Base-by-base conservation (phyloP, 108 stramenopile genomes). In the Nitzschia sp. region DNA sequence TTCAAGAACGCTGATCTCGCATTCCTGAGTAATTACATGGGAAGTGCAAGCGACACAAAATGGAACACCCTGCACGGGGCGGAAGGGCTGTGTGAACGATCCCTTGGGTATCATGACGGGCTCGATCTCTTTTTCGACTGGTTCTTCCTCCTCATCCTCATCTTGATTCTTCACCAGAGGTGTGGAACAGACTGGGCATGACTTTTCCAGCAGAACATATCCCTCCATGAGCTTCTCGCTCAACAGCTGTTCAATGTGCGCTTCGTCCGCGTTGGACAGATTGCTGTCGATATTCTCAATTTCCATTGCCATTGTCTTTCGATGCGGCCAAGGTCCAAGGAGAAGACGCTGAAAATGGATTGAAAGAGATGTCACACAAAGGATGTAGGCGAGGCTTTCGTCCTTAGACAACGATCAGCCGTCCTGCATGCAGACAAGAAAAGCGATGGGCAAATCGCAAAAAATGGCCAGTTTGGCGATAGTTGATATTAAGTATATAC, bases 31-130 rank as follows among this genome's bases (percentile, higher is more conserved):
- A 17, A 80, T 68, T 8, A 85, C 73, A 33, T 80, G 76, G 16
- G 73, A 62, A 5, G 53, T 46, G 48, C 83, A 85, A 9, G 46
- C 16, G 17, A 85, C 79, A 56, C 83, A 85, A 47, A 78, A 72
- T 1, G 83, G 79, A 30, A 85, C 73, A 23, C 76, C 79, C 1
- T 67, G 60, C 13, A 84, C 66, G 2, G 83, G 83, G 15, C 60
- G 11, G 53, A 75, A 75, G 16, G 73, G 73, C 55, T 68, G 55
- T 21, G 58, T 66, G 30, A 66, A 66, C 45, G 63, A 66, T 2
- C 35, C 53, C 25, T 34, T 54, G 1, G 62, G 61, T 8, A 75
- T 34, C 9, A 68, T 15, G 6, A 74, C 58, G 23, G 58, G 45
- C 33, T 56, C 22, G 1, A 29, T 53, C 30, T 28, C 30, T 13